Percentiles rank a stretch among this genome's conserved stretches.
These are phyloP conservation scores for Lactarius pseudohatsudake DNA, from an alignment of 768 basidiomycete species.

Conservation along the genomic window DNA sequence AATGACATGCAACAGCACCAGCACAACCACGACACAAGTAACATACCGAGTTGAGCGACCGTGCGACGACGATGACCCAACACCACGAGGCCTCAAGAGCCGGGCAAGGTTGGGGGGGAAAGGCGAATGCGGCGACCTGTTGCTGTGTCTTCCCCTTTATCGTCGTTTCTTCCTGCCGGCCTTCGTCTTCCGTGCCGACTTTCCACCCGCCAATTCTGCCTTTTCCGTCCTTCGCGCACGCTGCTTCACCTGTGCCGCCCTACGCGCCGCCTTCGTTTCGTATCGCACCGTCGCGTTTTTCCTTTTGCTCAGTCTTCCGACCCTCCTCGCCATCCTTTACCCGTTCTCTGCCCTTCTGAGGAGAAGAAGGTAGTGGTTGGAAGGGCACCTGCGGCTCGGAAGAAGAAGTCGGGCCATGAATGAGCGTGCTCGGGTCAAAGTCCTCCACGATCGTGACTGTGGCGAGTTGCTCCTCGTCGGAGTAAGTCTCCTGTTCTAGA, in stretches of 20 bases:
- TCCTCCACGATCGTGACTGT: constrained; percentile 92
- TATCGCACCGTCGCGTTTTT: constrained; percentile 46
- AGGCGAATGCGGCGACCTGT: not conserved
- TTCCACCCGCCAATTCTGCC: constrained; percentile 70
- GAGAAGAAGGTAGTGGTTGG: constrained; percentile 31
- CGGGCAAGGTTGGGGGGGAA: not conserved
- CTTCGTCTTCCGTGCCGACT: constrained; percentile 44
- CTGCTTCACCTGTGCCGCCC: constrained; percentile 62
- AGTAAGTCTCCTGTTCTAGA: constrained; percentile 60
- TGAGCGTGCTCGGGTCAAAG: constrained; percentile 70
- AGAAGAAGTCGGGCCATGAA: constrained; percentile 42
- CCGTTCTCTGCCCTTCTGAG: constrained; percentile 18
- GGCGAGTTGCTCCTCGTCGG: constrained; percentile 81
- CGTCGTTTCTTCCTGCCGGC: constrained; percentile 27
- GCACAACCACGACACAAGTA: not conserved
- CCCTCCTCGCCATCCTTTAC: not conserved
- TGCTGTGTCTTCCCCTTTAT: not conserved
- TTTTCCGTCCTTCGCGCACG: constrained; percentile 64
- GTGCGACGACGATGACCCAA: not conserved
- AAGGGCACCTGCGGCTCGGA: constrained; percentile 1
- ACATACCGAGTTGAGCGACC: not conserved
- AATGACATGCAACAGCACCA: not conserved
- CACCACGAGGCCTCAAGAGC: not conserved
- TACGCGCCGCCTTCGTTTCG: constrained; percentile 68
- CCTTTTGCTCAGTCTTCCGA: constrained; percentile 10